phyloP scores from a whole-genome alignment of 306 rosid genomes.

The Pyrus pyrifolia region DNA sequence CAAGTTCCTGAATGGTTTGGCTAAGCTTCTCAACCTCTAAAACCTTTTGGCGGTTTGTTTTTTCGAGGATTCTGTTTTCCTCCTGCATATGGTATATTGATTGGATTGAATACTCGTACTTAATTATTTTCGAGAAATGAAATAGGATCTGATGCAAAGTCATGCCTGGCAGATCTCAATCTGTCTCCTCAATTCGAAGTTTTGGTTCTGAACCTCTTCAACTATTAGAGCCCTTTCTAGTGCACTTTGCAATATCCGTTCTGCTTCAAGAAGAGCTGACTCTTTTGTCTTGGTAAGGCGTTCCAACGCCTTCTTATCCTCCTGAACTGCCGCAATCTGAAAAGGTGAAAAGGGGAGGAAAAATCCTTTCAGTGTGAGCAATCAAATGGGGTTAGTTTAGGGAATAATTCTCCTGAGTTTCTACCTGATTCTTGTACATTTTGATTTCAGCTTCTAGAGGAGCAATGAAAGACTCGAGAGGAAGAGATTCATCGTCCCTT shows the following conservation, averaged over 20 bases:
- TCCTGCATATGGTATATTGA: constrained; percentile 50
- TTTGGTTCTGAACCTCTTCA: constrained; percentile 93
- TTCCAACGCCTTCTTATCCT: constrained; percentile 83
- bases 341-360: constrained; percentile 5
- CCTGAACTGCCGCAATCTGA: constrained; percentile 67
- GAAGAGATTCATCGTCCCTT: constrained; percentile 58
- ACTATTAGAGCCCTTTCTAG: constrained; percentile 90
- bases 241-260: constrained; percentile 74
- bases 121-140: neutral
- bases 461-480: constrained; percentile 60
- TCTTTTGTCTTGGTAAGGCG: constrained; percentile 81
- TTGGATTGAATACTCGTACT: constrained; percentile 2
- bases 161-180: constrained; percentile 92
- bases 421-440: constrained; percentile 76
- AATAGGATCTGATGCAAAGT: constrained; percentile 11
- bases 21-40: constrained; percentile 86
- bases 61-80: constrained; percentile 85
- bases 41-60: constrained; percentile 82
- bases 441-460: constrained; percentile 93
- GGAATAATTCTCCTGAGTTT: neutral
- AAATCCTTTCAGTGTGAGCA: neutral
- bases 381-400: no score
- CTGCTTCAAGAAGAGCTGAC: constrained; percentile 83
- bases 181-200: constrained; percentile 90
- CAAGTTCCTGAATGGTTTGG: constrained; percentile 81